Evolutionary conservation across 441 rosid species (phyloP).

Genomic region (Populus hybrid): DNA sequence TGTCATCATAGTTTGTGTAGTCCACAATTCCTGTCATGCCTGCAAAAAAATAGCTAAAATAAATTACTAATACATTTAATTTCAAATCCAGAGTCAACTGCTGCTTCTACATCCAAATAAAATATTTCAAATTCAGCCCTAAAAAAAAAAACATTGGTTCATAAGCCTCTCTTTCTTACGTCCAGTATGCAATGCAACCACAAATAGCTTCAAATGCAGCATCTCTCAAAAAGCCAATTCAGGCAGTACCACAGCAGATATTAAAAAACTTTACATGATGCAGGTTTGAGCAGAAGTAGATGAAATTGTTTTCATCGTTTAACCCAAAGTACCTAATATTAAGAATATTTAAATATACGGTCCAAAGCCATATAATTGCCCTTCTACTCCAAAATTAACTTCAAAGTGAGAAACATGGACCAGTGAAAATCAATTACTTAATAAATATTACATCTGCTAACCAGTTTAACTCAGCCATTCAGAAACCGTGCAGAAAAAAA

Average conservation of each 20-base stretch:
- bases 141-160: neutral
- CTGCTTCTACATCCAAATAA: neutral
- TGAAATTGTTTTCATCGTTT: neutral
- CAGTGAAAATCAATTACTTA: neutral
- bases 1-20: slow-evolving; percentile 82
- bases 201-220: neutral
- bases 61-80: neutral
- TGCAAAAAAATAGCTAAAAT: slow-evolving; percentile 27
- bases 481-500: neutral
- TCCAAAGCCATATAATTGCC: neutral
- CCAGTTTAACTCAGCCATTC: neutral
- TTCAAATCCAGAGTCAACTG: neutral
- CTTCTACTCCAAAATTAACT: neutral
- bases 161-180: neutral
- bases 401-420: neutral
- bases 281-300: neutral
- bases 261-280: neutral
- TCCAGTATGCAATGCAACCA: neutral
- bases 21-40: slow-evolving; percentile 96
- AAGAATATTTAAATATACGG: too few relatives aligned
- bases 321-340: neutral
- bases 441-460: neutral
- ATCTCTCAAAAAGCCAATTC: neutral
- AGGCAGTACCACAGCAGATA: neutral
- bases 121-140: neutral